Evolutionary conservation across 2,329 filamentous ascomycete species (phyloP).

Genomic region (Cytospora mali): DNA sequence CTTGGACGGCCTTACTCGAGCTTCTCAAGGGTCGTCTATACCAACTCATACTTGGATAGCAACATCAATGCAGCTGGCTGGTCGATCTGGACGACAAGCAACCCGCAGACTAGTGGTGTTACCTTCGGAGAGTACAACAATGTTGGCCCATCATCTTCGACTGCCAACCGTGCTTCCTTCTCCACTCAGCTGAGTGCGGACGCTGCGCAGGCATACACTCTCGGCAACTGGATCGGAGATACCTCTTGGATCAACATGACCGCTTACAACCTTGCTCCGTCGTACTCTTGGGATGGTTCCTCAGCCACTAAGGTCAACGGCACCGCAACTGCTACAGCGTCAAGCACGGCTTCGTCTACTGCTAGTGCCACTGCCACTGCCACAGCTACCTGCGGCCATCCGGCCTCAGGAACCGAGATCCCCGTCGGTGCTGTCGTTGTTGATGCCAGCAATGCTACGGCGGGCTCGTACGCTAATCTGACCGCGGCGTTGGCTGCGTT

Average conservation of each 20-base stretch:
- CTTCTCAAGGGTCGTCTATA: conserved; percentile 39
- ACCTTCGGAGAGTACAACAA: conserved; percentile 39
- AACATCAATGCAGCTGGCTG: conserved; percentile 39
- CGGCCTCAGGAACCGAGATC: conserved; percentile 44
- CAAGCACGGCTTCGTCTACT: conserved; percentile 28
- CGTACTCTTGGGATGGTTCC: conserved; percentile 34
- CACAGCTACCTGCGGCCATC: conserved; percentile 41
- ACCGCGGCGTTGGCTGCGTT: conserved; percentile 36
- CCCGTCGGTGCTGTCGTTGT: conserved; percentile 47
- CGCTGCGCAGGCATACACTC: conserved; percentile 40
- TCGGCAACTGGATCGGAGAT: conserved; percentile 43
- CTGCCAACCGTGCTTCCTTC: conserved; percentile 38
- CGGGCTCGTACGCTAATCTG: conserved; percentile 36
- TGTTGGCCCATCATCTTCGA: conserved; percentile 38
- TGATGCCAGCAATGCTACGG: conserved; percentile 35
- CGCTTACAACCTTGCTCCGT: conserved; percentile 43
- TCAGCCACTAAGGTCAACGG: neutral
- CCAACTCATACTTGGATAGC: conserved; percentile 40
- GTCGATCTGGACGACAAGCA: conserved; percentile 38
- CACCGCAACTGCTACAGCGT: neutral
- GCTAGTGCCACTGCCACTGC: conserved; percentile 31
- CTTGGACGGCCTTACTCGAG: conserved; percentile 34
- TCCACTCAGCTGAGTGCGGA: conserved; percentile 40
- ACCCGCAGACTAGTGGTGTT: conserved; percentile 40
- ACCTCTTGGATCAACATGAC: conserved; percentile 46